These are phyloP conservation scores for Trichosporon sp. DNA, from an alignment of 1,284 basidiomycete species.

Conservation along the genomic window DNA sequence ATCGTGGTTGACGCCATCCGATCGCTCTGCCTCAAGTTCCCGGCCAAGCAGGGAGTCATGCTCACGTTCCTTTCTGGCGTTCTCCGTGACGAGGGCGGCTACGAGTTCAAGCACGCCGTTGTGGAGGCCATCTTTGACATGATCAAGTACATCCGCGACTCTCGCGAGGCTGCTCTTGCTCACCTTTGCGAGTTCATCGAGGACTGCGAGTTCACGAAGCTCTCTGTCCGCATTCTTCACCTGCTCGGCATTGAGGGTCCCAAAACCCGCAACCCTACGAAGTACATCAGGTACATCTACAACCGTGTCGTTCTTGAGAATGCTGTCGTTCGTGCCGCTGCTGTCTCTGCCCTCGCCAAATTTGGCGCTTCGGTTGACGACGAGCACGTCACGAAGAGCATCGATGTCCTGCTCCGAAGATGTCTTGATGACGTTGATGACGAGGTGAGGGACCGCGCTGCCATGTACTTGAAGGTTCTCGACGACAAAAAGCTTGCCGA, in stretches of 20 bases:
- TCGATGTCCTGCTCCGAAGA: constrained; percentile 78
- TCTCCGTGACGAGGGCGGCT: constrained; percentile 93
- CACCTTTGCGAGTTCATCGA: constrained; percentile 99
- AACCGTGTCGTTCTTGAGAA: constrained; percentile 99
- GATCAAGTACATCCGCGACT: constrained; percentile 95
- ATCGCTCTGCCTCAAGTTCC: constrained; percentile 97
- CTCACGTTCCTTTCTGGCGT: constrained; percentile 90
- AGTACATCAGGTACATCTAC: constrained; percentile 99
- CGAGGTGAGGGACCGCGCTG: constrained; percentile 96
- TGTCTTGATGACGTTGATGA: constrained; percentile 99
- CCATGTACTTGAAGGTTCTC: constrained; percentile 83
- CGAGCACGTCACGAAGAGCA: constrained; percentile 69
- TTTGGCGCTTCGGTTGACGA: constrained; percentile 89
- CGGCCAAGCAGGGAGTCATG: constrained; percentile 91
- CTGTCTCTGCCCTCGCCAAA: constrained; percentile 89
- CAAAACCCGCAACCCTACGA: constrained; percentile 88
- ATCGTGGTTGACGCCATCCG: constrained; percentile 99
- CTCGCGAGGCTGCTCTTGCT: constrained; percentile 89
- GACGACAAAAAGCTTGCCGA: constrained; percentile 74
- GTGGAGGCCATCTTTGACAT: constrained; percentile 99
- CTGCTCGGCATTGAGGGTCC: constrained; percentile 94
- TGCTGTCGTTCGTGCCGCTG: constrained; percentile 93
- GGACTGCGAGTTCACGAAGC: constrained; percentile 99
- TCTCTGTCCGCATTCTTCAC: constrained; percentile 93
- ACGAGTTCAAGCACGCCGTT: constrained; percentile 98